These are phyloP conservation scores for Mycena capillaripes DNA, from an alignment of 768 basidiomycete genomes.

Conservation along the genomic window DNA sequence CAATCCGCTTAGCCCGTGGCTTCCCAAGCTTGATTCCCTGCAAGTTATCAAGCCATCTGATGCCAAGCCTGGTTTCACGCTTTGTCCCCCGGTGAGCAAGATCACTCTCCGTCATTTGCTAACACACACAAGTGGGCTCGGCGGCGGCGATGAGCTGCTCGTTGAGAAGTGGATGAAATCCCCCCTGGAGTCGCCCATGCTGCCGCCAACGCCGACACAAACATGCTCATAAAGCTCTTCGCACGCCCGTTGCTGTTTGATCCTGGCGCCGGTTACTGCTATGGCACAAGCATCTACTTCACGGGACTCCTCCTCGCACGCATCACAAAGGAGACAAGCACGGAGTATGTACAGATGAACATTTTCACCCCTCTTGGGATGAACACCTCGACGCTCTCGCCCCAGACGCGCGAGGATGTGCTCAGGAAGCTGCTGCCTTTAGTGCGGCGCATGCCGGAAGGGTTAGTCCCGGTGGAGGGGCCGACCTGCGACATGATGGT, in stretches of 20 bases:
- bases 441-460: constrained; percentile 15
- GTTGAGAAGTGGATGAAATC: constrained; percentile 18
- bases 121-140: constrained; percentile 31
- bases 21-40: constrained; percentile 24
- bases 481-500: background rate
- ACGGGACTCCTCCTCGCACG: constrained; percentile 18
- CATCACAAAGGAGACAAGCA: background rate
- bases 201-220: background rate
- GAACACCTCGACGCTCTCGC: constrained; percentile 1
- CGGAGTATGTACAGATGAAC: background rate
- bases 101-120: constrained; percentile 37
- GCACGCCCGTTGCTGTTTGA: constrained; percentile 27
- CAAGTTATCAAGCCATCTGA: constrained; percentile 10
- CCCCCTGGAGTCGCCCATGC: constrained; percentile 7
- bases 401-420: background rate
- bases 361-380: constrained; percentile 24
- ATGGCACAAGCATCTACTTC: constrained; percentile 28
- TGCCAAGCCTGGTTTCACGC: constrained; percentile 6
- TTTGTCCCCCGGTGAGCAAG: constrained; percentile 1
- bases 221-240: constrained; percentile 2
- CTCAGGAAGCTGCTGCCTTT: constrained; percentile 17
- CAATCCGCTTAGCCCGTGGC: constrained; percentile 15
- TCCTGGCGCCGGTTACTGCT: constrained; percentile 29
- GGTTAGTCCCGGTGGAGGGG: constrained; percentile 10
- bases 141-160: constrained; percentile 18